Evolutionary conservation across 2,329 filamentous ascomycete species (phyloP).

Genomic region (Mollisiaceae sp.): DNA sequence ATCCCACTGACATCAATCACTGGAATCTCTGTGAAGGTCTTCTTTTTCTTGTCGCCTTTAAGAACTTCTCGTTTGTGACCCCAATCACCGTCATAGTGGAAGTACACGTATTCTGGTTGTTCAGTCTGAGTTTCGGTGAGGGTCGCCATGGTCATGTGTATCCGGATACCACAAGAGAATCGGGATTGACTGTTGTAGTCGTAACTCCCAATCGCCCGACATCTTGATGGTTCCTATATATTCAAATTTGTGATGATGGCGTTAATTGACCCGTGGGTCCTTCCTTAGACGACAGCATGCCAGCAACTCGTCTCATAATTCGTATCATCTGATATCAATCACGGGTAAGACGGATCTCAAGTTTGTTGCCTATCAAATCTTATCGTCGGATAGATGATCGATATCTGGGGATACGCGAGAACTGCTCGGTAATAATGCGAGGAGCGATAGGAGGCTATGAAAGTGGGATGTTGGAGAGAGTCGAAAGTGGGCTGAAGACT

Average conservation of each 20-base stretch:
- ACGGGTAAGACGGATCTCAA: too few species aligned
- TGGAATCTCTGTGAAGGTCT: background rate
- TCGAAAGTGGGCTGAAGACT: background rate
- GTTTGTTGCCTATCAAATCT: background rate
- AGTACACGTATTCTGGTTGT: background rate
- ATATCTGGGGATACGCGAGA: background rate
- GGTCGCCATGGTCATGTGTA: background rate
- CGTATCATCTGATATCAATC: too few species aligned
- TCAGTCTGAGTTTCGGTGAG: background rate
- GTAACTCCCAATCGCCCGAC: background rate
- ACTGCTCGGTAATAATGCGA: background rate
- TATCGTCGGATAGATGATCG: background rate
- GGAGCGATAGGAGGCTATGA: background rate
- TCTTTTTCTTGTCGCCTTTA: background rate
- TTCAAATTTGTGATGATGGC: too few species aligned
- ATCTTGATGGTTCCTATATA: background rate
- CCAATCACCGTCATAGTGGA: background rate
- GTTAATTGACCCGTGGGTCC: too few species aligned
- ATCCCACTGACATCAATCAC: background rate
- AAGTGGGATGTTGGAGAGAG: background rate
- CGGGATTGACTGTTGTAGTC: background rate
- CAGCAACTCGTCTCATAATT: too few species aligned
- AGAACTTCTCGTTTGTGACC: background rate
- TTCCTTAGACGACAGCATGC: too few species aligned
- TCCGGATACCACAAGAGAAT: background rate